Percentiles rank a stretch among this genome's conserved stretches.
Evolutionary conservation across 2,329 filamentous ascomycete species (phyloP).

Genomic region (Aspergillus brasiliensis): DNA sequence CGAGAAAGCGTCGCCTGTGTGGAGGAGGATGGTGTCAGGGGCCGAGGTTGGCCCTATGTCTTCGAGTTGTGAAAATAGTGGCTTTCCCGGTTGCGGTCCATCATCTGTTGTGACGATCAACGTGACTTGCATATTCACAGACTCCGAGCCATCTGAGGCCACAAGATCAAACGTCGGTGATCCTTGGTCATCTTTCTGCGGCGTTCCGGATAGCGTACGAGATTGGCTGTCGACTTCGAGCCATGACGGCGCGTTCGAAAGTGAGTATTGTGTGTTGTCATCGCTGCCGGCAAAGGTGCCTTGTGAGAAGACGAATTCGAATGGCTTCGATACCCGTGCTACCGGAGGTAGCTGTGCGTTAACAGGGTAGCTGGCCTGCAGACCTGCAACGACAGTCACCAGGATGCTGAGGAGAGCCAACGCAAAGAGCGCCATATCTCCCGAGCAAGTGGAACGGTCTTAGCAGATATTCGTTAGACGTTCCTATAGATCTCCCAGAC

Average conservation of each 20-base stretch:
- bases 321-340: conserved; percentile 65
- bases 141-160: conserved; percentile 68
- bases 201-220: conserved; percentile 71
- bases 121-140: conserved; percentile 65
- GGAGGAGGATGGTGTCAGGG: conserved; percentile 42
- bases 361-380: conserved; percentile 66
- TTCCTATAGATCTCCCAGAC: conserved; percentile 5
- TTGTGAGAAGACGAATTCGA: conserved; percentile 43
- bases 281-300: conserved; percentile 70
- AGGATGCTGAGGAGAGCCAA: conserved; percentile 30
- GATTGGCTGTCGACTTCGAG: conserved; percentile 67
- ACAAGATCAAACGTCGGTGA: conserved; percentile 65
- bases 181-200: conserved; percentile 59
- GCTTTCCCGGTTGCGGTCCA: conserved; percentile 37
- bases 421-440: conserved; percentile 32
- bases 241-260: conserved; percentile 70
- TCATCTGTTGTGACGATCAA: conserved; percentile 65
- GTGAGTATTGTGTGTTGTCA: conserved; percentile 63
- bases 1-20: conserved; percentile 55
- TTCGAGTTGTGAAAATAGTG: conserved; percentile 41
- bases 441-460: conserved; percentile 9
- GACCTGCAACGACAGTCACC: conserved; percentile 36
- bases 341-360: conserved; percentile 83
- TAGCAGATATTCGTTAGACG: conserved; percentile 20
- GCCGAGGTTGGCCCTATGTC: conserved; percentile 39